Evolutionary conservation across 352 stramenopile genomes (phyloP), one percentile per base, ranked within the genome.

Genomic region (Phytophthora citrophthora): DNA sequence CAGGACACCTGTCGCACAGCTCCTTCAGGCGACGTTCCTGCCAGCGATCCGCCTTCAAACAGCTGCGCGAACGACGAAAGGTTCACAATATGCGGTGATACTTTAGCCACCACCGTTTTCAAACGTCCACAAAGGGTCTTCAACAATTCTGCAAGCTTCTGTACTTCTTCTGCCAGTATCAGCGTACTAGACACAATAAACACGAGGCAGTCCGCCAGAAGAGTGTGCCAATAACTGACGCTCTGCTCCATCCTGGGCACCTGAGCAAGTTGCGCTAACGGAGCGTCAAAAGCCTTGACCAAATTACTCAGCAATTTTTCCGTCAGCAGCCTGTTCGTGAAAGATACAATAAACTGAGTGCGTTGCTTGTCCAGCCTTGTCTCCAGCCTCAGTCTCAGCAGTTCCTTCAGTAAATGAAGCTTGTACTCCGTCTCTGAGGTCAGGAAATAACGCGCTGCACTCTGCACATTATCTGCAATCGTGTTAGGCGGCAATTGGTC

Each of bases 31-130:
- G 81, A 88, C 39, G 79, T 85, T 9, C 79, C 81, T 20, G 78
- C 79, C 7, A 90, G 60, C 13, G 74, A 91, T 34, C 79, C 79
- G 39, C 79, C 79, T 60, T 91, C 79, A 63, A 90, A 91, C 9
- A 93, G 69, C 73, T 93, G 83, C 4, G 73, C 65, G 52, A 91
- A 89, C 44, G 82, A 86, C 52, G 82, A 88, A 0, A 93, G 64
- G 67, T 94, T 94, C 20, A 94, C 83, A 62, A 94, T 91, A 57
- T 94, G 83, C 46, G 85, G 82, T 23, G 87, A 91, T 5, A 95
- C 80, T 57, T 91, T 90, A 1, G 83, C 68, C 29, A 93, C 79
- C 20, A 79, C 74, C 1, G 67, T 50, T 43, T 93, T 80, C 7
- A 93, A 61, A 4, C 80, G 82, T 34, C 66, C 64, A 54, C 81